Evolutionary conservation across 2,329 filamentous ascomycete genomes (phyloP), one percentile per base, ranked within the genome.

Genomic region (Cladosporium sp.): DNA sequence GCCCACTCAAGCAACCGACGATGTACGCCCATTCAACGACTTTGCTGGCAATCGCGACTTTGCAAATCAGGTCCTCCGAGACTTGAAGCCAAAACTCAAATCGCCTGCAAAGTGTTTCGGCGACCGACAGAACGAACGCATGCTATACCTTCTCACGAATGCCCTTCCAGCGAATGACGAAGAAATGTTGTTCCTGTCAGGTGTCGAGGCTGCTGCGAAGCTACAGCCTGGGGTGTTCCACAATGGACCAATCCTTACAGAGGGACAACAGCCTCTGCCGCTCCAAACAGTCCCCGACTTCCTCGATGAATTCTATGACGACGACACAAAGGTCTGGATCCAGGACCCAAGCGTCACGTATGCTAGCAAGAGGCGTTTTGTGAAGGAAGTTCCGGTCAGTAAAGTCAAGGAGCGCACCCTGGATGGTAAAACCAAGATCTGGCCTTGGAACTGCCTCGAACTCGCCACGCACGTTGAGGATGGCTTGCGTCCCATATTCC

Each of bases 371-470:
- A 51, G 26, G 8, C 63, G 67, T 11, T 66, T 65, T 44, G 67
- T 69, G 6, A 67, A 68, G 11, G 51, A 66, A 32, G 71, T 73
- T 41, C 69, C 61, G 21, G 68, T 76, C 54, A 54, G 62, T 10
- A 54, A 66, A n/a, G 70, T 76, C 41, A 76, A 75, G 59, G 60
- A 71, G 55, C 73, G 74, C 52, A 68, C 75, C 26, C n/a, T 64
- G 0, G 54, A 64, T n/a, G 67, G 58, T 7, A 60, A 60, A 12
- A 41, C 64, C 49, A 47, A 12, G n/a, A 12, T 7, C n/a, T 21
- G 34, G 26, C 74, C 75, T 6, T 75, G 74, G 75, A 77, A 77
- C 59, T 71, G 70, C 24, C 70, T 77, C 4, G 75, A 77, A 67
- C 71, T 77, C 11, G 73, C 75, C 1, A 71, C 72, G 3, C 75